Evolutionary conservation across 345 rosid genomes (phyloP).

Genomic region (Iberis pinnata): DNA sequence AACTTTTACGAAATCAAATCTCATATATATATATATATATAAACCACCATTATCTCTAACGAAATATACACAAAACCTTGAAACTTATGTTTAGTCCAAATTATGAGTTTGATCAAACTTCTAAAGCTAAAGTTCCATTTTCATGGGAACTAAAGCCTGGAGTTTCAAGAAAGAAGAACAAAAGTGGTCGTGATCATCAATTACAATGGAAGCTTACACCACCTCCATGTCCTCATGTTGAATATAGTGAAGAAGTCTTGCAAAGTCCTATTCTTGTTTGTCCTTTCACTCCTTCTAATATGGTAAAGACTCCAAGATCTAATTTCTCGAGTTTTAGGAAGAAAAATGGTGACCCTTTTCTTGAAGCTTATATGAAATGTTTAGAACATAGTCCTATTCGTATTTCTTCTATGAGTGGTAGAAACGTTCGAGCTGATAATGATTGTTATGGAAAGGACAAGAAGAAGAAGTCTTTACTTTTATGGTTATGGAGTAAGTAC

Average conservation of each 20-base stretch:
- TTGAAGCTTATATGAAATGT: slow-evolving; percentile 28
- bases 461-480: slow-evolving; percentile 12
- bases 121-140: slow-evolving; percentile 27
- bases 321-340: slow-evolving; percentile 23
- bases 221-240: slow-evolving; percentile 21
- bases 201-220: slow-evolving; percentile 22
- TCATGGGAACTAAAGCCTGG: slow-evolving; percentile 33
- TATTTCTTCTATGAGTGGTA: neutral
- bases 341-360: slow-evolving; percentile 29
- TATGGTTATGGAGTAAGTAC: slow-evolving; percentile 27
- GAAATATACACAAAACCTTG: neutral
- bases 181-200: slow-evolving; percentile 11
- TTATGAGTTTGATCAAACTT: slow-evolving; percentile 19
- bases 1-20: neutral
- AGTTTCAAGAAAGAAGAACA: slow-evolving; percentile 22
- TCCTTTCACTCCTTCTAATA: slow-evolving; percentile 16
- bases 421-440: slow-evolving; percentile 12
- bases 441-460: neutral
- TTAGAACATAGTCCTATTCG: slow-evolving; percentile 21
- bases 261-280: slow-evolving; percentile 15
- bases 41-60: neutral
- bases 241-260: slow-evolving; percentile 7
- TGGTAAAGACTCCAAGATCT: slow-evolving; percentile 6
- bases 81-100: slow-evolving; percentile 22
- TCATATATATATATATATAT: neutral